Conservation (phyloP, 805 yeast genomes). For the Teunomyces barrocoloradensis region DNA sequence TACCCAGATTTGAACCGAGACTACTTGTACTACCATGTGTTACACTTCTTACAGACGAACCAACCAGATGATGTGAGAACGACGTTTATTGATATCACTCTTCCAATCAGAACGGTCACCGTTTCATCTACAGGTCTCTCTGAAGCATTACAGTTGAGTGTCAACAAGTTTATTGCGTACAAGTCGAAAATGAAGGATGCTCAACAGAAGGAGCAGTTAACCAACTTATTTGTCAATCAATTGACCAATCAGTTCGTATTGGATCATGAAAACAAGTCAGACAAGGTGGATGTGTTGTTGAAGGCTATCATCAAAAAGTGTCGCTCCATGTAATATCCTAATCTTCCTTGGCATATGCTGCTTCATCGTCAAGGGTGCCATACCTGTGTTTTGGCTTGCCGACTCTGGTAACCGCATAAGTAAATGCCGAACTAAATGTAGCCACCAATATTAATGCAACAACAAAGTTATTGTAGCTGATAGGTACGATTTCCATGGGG, state of each 20-base stretch:
- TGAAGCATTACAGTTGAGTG: slow-evolving; percentile 61
- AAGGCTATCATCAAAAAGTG: slow-evolving; percentile 41
- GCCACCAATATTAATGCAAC: slow-evolving; percentile 22
- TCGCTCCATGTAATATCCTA: slow-evolving; percentile 14
- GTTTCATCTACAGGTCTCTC: slow-evolving; percentile 47
- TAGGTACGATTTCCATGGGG: slow-evolving; percentile 29
- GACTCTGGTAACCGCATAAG: slow-evolving; percentile 12
- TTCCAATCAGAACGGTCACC: slow-evolving; percentile 59
- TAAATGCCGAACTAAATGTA: slow-evolving; percentile 18
- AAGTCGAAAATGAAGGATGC: slow-evolving; percentile 39
- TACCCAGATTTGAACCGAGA: slow-evolving; percentile 69
- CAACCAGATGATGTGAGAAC: slow-evolving; percentile 41
- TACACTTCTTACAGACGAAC: slow-evolving; percentile 48
- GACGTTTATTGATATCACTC: slow-evolving; percentile 53
- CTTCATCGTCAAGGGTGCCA: slow-evolving; percentile 15
- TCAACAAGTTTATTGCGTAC: slow-evolving; percentile 68
- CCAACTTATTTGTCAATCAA: slow-evolving; percentile 22
- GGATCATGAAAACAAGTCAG: slow-evolving; percentile 16
- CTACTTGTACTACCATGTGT: slow-evolving; percentile 63
- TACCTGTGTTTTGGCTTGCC: slow-evolving; percentile 5
- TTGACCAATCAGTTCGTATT: slow-evolving; percentile 24
- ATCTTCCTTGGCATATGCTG: slow-evolving; percentile 16
- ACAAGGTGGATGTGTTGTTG: slow-evolving; percentile 29
- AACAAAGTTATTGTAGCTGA: slow-evolving; percentile 17
- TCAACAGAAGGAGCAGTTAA: slow-evolving; percentile 31